Base-by-base conservation (phyloP, 2,329 filamentous ascomycete species). In the Alternaria arborescens region DNA sequence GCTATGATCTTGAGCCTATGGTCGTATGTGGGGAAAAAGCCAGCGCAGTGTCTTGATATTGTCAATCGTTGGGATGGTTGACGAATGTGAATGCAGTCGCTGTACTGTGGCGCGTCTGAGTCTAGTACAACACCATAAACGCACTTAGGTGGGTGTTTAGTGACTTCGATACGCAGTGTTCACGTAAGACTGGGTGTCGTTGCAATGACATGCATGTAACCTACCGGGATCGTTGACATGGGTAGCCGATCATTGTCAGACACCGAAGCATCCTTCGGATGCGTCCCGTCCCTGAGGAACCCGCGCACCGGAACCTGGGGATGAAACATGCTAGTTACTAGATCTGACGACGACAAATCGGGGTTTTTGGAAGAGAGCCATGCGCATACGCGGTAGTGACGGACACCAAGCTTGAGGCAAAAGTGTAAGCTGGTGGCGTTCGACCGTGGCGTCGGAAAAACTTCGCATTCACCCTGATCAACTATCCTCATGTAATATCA, bases 221-320 rank as follows among this genome's bases (percentile, higher is more conserved):
- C 20, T 41, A 61, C 61, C 44, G 55, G 64, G 64, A 42, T 64
- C 34, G 28, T 55, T 20, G 46, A 62, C 64, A 66, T 60, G 61
- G 58, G 53, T 66, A 55, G 51, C 55, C 58, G 58, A 61, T 55
- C 26, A 34, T 42, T 54, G 53, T 58, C 40, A 48, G 30, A 64
- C 41, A 62, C 18, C 24, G 42, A 52, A 48, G 53, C 58, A 44
- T 55, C 54, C 41, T 46, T 48, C 52, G 51, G 55, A 44, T 40
- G 30, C 62, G 62, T 50, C 52, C 56, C 60, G 51, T 60, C 52
- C 56, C 53, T 54, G 30, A n/a, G 40, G 24, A 46, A 28, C 40
- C 56, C 60, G 60, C 26, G 52, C 34, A 52, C 60, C 53, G 52
- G 55, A 52, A 48, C 44, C 26, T 58, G 56, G 62, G 62, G 50